Conservation (phyloP, 2,329 filamentous ascomycete genomes). For the Alternaria consortialis region DNA sequence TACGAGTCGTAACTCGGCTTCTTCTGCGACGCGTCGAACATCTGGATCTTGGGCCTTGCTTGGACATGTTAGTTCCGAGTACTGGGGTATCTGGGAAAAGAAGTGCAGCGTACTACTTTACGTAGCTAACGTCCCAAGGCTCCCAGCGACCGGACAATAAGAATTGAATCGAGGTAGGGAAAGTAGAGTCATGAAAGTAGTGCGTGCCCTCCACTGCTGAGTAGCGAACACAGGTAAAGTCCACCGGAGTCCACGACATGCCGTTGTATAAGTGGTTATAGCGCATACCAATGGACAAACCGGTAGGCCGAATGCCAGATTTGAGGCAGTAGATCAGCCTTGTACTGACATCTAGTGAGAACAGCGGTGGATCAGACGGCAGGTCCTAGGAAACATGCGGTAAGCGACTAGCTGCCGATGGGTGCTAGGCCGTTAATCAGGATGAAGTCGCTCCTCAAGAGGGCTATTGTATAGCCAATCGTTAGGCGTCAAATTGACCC, state of each 20-base stretch:
- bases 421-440: conserved; percentile 25
- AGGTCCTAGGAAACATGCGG: conserved; percentile 25
- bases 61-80: conserved; percentile 14
- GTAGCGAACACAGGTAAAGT: conserved; percentile 41
- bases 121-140: conserved; percentile 44
- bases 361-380: conserved; percentile 20
- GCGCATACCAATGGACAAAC: not conserved
- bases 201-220: conserved; percentile 42
- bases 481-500: conserved; percentile 18
- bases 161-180: conserved; percentile 43
- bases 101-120: conserved; percentile 34
- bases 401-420: conserved; percentile 23
- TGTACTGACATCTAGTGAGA: conserved; percentile 14
- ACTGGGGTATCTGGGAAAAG: not conserved
- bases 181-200: conserved; percentile 42
- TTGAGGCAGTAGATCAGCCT: conserved; percentile 13
- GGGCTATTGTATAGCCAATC: conserved; percentile 20
- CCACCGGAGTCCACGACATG: conserved; percentile 42
- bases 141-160: conserved; percentile 42
- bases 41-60: conserved; percentile 42
- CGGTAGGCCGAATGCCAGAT: conserved; percentile 6
- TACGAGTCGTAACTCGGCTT: conserved; percentile 35
- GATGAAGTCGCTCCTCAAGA: conserved; percentile 13
- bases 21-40: conserved; percentile 39
- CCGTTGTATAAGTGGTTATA: conserved; percentile 15